These are phyloP conservation scores for Macadamia tetraphylla DNA, from an alignment of 164 flowering plant species.

Conservation along the genomic window DNA sequence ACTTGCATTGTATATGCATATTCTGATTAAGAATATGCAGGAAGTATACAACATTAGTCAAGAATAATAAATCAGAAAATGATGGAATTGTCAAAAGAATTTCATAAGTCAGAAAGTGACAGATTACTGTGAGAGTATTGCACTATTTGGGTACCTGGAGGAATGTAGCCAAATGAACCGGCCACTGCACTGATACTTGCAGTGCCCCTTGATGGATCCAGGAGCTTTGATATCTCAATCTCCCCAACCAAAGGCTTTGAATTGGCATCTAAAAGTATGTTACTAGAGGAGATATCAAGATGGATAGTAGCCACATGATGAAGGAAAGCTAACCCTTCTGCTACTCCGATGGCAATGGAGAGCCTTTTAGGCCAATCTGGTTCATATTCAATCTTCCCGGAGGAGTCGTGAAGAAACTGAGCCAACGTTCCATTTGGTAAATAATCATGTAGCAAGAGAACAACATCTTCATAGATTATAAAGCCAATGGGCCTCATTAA, in stretches of 20 bases:
- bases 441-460: constrained; percentile 69
- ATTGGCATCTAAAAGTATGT: constrained; percentile 65
- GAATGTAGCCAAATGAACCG: constrained; percentile 97
- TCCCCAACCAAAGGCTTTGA: constrained; percentile 77
- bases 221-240: constrained; percentile 91
- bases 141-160: constrained; percentile 65
- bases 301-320: constrained; percentile 89
- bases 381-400: constrained; percentile 39
- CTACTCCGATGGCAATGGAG: constrained; percentile 82
- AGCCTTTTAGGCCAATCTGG: constrained; percentile 89
- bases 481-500: constrained; percentile 75
- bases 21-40: constrained; percentile 37
- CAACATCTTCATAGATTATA: constrained; percentile 81
- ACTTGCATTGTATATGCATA: constrained; percentile 99
- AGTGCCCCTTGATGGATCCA: constrained; percentile 93
- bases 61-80: too few relatives aligned
- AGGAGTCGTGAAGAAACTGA: constrained; percentile 64
- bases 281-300: constrained; percentile 83
- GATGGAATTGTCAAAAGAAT: background rate
- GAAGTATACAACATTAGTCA: background rate
- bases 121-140: background rate
- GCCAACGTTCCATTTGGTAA: constrained; percentile 74
- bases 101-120: background rate
- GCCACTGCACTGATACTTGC: constrained; percentile 99
- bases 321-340: constrained; percentile 91